phyloP scores from a whole-genome alignment of 2,329 filamentous ascomycete species.

The Xylariaceae sp. region DNA sequence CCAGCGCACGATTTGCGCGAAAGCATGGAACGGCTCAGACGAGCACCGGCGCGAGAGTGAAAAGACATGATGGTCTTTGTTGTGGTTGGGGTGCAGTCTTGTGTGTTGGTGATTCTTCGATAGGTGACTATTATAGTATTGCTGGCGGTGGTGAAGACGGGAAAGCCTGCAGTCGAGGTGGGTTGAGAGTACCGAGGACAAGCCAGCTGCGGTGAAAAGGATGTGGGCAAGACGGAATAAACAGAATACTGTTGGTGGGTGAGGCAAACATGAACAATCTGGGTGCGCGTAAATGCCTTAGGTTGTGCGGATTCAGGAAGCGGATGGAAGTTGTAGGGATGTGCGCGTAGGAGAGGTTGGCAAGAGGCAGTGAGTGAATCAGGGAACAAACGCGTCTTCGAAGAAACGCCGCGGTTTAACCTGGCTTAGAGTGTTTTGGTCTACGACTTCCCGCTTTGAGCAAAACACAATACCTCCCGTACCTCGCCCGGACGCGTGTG shows the following conservation, averaged over 20 bases:
- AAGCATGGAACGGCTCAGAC: neutral
- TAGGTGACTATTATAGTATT: constrained; percentile 6
- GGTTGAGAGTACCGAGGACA: neutral
- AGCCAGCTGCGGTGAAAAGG: neutral
- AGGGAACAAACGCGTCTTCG: too few relatives aligned
- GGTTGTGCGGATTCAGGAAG: neutral
- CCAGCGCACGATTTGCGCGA: neutral
- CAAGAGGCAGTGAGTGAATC: neutral
- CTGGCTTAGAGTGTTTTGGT: too few relatives aligned
- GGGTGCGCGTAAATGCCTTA: neutral
- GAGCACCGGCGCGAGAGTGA: constrained; percentile 3
- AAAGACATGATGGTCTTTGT: constrained; percentile 16
- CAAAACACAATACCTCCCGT: neutral
- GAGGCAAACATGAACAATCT: neutral
- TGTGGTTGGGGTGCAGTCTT: neutral
- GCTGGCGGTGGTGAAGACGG: neutral
- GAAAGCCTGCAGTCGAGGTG: neutral
- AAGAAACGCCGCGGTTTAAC: too few relatives aligned
- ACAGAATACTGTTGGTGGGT: too few relatives aligned
- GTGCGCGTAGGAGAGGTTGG: neutral
- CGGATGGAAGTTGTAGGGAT: constrained; percentile 15
- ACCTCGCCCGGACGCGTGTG: neutral
- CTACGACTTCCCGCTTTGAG: too few relatives aligned
- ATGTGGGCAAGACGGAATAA: neutral
- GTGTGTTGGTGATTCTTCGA: neutral